A percentile compares a stretch with the other conserved stretches of the same genome.
These are phyloP conservation scores for Coccomyxa subellipsoidea DNA, from an alignment of 163 green algal genomes.

Conservation along the genomic window DNA sequence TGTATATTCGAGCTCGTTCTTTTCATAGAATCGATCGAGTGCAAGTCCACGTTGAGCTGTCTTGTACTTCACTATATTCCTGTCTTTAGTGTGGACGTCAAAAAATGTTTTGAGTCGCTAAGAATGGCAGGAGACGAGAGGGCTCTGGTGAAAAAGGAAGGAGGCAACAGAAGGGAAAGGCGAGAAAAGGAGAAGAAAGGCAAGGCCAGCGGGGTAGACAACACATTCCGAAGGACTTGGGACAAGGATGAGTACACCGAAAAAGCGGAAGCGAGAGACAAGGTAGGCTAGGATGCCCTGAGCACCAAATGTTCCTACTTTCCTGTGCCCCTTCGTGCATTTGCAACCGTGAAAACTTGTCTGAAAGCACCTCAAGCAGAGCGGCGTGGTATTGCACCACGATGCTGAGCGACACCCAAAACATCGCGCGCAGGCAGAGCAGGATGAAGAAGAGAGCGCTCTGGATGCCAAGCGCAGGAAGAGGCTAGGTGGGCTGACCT, in stretches of 20 bases:
- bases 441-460: slow-evolving; percentile 55
- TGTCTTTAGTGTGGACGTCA: background rate
- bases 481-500: slow-evolving; percentile 42
- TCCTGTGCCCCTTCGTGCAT: too few relatives aligned
- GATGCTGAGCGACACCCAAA: background rate
- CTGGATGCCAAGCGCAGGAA: slow-evolving; percentile 72
- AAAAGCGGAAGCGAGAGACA: slow-evolving; percentile 71
- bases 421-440: slow-evolving; percentile 16
- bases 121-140: background rate
- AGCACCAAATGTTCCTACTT: too few relatives aligned
- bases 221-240: slow-evolving; percentile 82
- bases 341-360: too few relatives aligned
- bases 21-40: too few relatives aligned
- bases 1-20: too few relatives aligned
- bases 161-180: background rate
- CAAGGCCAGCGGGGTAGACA: slow-evolving; percentile 67
- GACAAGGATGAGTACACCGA: slow-evolving; percentile 79
- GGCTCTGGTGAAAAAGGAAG: slow-evolving; percentile 8
- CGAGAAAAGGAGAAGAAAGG: slow-evolving; percentile 21
- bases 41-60: too few relatives aligned
- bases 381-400: too few relatives aligned
- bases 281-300: slow-evolving; percentile 29
- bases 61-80: too few relatives aligned
- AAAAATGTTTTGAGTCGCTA: background rate
- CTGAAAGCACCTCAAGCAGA: too few relatives aligned